A percentile compares a stretch with the other conserved stretches of the same genome.
phyloP scores from a whole-genome alignment of 2,329 filamentous ascomycete species.

The Aspergillus udagawae region DNA sequence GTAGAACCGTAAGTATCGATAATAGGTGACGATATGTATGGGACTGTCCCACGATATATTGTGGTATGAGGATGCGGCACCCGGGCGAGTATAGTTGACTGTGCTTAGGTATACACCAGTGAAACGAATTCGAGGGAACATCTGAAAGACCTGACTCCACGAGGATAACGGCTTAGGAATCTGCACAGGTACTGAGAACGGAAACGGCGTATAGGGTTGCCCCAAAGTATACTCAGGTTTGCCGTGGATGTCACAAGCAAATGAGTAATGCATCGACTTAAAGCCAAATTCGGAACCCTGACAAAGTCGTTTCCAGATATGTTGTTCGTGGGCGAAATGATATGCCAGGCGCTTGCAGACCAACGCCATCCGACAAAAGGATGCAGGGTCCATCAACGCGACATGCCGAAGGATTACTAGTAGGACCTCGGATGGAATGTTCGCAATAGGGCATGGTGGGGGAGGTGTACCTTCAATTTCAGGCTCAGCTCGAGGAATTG shows the following conservation, averaged over 20 bases:
- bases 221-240: constrained; percentile 29
- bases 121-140: constrained; percentile 82
- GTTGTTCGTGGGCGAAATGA: constrained; percentile 76
- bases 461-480: neutral
- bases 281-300: constrained; percentile 72
- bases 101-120: constrained; percentile 96
- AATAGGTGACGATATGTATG: constrained; percentile 95
- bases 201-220: constrained; percentile 34
- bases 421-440: constrained; percentile 78
- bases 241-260: constrained; percentile 59
- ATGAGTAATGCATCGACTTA: constrained; percentile 76
- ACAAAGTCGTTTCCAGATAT: constrained; percentile 77
- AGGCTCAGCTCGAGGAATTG: constrained; percentile 65
- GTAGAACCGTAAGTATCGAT: constrained; percentile 93
- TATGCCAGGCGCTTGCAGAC: constrained; percentile 88
- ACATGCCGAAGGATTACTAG: constrained; percentile 73
- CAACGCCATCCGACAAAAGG: constrained; percentile 69
- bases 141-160: constrained; percentile 70
- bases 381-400: constrained; percentile 69
- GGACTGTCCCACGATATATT: constrained; percentile 74
- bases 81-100: constrained; percentile 87
- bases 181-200: constrained; percentile 22
- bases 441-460: constrained; percentile 52
- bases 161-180: constrained; percentile 41
- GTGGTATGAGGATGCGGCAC: constrained; percentile 63